Evolutionary conservation across 306 rosid genomes (phyloP).

Genomic region (Trifolium repens): DNA sequence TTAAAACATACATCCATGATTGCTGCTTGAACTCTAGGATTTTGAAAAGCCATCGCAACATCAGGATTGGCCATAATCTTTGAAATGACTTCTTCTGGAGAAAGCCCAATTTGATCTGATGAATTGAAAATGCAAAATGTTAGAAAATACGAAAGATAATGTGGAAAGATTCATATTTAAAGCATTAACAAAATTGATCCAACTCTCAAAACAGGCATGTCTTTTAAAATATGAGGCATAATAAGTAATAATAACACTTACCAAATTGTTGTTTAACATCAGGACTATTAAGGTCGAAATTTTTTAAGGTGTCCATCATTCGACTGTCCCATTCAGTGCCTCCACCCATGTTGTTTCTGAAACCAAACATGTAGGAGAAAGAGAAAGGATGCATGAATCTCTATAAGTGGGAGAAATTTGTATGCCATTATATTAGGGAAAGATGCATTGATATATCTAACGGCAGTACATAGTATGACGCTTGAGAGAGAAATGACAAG

Average conservation of each 20-base stretch:
- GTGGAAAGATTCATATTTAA: neutral
- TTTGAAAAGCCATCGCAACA: conserved; percentile 95
- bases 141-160: conserved; percentile 21
- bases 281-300: conserved; percentile 94
- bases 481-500: conserved; percentile 19
- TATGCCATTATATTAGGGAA: conserved; percentile 15
- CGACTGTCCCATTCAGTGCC: conserved; percentile 81
- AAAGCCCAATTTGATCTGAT: conserved; percentile 95
- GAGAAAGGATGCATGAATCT: conserved; percentile 6
- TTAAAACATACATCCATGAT: conserved; percentile 89
- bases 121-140: conserved; percentile 37
- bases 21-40: conserved; percentile 97
- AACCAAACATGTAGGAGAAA: conserved; percentile 29
- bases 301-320: conserved; percentile 90
- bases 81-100: conserved; percentile 93
- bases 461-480: conserved; percentile 31
- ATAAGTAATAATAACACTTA: conserved; percentile 43
- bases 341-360: conserved; percentile 88
- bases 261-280: conserved; percentile 98
- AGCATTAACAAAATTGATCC: conserved; percentile 31
- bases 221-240: conserved; percentile 16
- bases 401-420: conserved; percentile 26
- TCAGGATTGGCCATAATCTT: conserved; percentile 98
- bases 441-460: conserved; percentile 24
- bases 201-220: conserved; percentile 16